phyloP scores from a whole-genome alignment of 345 rosid species.

The Psidium friedrichsthalianum region DNA sequence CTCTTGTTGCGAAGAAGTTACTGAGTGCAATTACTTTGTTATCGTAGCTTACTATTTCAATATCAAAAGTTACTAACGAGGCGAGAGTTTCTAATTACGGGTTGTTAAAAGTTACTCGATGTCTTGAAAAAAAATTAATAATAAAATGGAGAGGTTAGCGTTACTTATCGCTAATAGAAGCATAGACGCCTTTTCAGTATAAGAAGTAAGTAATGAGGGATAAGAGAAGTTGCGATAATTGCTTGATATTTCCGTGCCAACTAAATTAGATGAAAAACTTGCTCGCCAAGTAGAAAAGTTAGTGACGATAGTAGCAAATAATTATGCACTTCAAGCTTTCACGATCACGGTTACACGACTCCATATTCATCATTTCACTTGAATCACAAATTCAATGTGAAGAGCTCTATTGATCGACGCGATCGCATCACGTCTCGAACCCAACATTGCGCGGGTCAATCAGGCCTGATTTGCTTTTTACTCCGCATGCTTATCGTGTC shows the following conservation, averaged over 20 bases:
- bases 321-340: not conserved
- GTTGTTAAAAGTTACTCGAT: not conserved
- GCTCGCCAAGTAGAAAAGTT: not conserved
- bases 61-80: not conserved
- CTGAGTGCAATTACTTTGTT: not conserved
- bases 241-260: not conserved
- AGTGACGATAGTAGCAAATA: not conserved
- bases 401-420: not conserved
- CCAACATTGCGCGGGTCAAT: not conserved
- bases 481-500: rapidly evolving
- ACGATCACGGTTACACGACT: not conserved
- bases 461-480: not conserved
- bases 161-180: not conserved
- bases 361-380: not conserved
- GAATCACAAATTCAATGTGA: not conserved
- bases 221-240: not conserved
- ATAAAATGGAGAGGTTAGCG: not conserved
- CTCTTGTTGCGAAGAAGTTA: not conserved
- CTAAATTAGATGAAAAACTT: not conserved
- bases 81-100: not conserved
- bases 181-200: not conserved
- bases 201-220: not conserved
- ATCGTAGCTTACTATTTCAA: not conserved
- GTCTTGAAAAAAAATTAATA: not conserved
- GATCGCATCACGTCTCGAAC: not conserved